Base-by-base conservation (phyloP, 2,329 filamentous ascomycete species). In the Endocalyx cinctus region DNA sequence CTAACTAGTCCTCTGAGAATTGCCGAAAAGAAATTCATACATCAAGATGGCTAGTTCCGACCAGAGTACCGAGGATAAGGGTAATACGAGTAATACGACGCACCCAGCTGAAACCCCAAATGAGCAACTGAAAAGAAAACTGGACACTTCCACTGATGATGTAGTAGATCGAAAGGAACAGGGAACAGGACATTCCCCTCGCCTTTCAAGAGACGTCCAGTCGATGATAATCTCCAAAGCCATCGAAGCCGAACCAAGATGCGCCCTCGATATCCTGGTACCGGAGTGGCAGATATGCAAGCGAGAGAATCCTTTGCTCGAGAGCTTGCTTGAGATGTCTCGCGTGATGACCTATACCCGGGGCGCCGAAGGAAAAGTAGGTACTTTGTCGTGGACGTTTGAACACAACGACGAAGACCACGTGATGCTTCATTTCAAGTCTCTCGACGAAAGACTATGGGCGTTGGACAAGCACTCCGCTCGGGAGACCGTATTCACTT, bases 241-340 rank as follows among this genome's bases (percentile, higher is more conserved):
- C 2, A 29, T 39, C 4, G 27, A 39, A n/a, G 31, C 26, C 3
- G n/a, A 17, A 16, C 35, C 31, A 10, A 29, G 5, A 5, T 54
- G 51, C 20, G 48, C 38, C n/a, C 29, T 54, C 1, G 29, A 44
- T 20, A 31, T 52, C 11, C 18, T 50, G 4, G 46, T 47, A 6
- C 48, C 48, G 1, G 50, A 52, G n/a, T 51, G 51, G 49, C 29
- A 29, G 1, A 22, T 44, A 3, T 51, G 47, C 20, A 25, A 27
- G 16, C 26, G 28, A 29, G 27, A 36, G 25, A 32, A 28, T 13
- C 27, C 41, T 2, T 8, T 16, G 5, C 15, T 33, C 5, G 38
- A 47, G 6, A 25, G 27, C 13, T 13, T n/a, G 2, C 17, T 32
- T 11, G 25, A 37, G 4, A n/a, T 26, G 3, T 41, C 35, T 5